Evolutionary conservation across 2,329 filamentous ascomycete genomes (phyloP).

Genomic region (Phaeosphaeriaceae sp.): DNA sequence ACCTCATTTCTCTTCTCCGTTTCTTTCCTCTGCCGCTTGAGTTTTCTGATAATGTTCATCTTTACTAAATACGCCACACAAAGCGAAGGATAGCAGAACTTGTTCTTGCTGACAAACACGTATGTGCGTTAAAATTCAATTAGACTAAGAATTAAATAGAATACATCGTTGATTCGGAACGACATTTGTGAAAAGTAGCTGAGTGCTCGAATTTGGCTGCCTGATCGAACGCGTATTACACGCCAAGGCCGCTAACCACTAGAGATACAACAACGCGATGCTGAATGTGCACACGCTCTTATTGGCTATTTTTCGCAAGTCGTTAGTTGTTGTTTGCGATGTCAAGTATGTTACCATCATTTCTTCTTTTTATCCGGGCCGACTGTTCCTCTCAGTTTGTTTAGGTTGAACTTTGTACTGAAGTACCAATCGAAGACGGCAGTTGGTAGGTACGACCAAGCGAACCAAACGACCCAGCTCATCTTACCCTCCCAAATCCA

Average conservation of each 20-base stretch:
- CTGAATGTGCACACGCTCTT: not conserved
- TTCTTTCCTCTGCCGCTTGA: not conserved
- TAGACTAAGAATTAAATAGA: too few species aligned
- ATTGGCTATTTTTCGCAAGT: not conserved
- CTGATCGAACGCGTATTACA: constrained; percentile 1
- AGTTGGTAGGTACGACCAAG: constrained; percentile 55
- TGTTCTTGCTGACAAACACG: not conserved
- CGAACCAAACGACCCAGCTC: constrained; percentile 57
- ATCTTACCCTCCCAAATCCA: constrained; percentile 63
- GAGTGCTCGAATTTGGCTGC: not conserved
- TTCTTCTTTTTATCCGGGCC: constrained; percentile 38
- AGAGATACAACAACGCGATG: too few species aligned
- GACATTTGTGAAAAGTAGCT: too few species aligned
- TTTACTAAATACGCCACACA: not conserved
- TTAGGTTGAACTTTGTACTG: constrained; percentile 59
- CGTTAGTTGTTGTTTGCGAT: not conserved
- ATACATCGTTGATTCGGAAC: too few species aligned
- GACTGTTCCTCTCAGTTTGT: constrained; percentile 51
- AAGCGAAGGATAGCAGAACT: not conserved
- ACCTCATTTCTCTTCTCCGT: not conserved
- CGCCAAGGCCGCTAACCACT: too few species aligned
- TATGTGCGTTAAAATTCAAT: not conserved
- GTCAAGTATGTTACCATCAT: not conserved
- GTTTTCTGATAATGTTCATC: constrained; percentile 4
- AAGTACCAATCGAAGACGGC: constrained; percentile 54